These are phyloP conservation scores for Cytospora piceicola DNA, from an alignment of 2,329 filamentous ascomycete species.

Conservation along the genomic window DNA sequence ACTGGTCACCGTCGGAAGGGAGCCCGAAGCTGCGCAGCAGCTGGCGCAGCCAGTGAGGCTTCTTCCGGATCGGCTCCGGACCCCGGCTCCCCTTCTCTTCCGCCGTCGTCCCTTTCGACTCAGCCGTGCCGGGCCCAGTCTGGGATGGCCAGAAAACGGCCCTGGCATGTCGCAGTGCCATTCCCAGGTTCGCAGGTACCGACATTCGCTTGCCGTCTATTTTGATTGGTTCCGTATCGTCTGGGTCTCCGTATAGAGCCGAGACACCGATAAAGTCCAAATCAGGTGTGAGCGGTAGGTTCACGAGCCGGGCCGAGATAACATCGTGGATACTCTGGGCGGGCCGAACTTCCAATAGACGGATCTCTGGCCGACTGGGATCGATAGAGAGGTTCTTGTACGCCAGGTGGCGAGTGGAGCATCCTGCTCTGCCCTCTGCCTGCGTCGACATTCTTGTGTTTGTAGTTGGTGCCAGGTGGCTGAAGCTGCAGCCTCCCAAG, in stretches of 20 bases:
- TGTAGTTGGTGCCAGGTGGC: background rate
- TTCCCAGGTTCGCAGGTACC: constrained; percentile 16
- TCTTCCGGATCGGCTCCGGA: constrained; percentile 1
- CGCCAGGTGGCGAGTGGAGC: constrained; percentile 20
- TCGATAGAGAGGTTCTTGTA: constrained; percentile 26
- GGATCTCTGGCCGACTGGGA: constrained; percentile 19
- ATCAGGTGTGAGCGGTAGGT: constrained; percentile 13
- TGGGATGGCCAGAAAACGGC: constrained; percentile 18
- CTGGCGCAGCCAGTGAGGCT: constrained; percentile 23
- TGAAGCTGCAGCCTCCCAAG: background rate
- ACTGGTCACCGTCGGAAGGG: constrained; percentile 11
- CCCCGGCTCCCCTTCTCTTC: constrained; percentile 4
- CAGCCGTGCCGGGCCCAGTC: constrained; percentile 7
- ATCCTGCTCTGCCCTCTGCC: background rate
- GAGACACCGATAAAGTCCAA: constrained; percentile 24
- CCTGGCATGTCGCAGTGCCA: constrained; percentile 21
- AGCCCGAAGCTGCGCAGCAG: constrained; percentile 18
- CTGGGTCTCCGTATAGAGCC: constrained; percentile 22
- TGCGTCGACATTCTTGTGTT: constrained; percentile 13
- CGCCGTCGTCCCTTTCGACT: background rate
- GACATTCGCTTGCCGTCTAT: constrained; percentile 18
- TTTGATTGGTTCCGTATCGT: constrained; percentile 19
- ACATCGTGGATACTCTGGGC: constrained; percentile 23
- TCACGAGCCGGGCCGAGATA: constrained; percentile 24
- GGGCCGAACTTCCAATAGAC: constrained; percentile 25